A percentile compares a stretch with the other conserved stretches of the same genome.
phyloP scores from a whole-genome alignment of 2,329 filamentous ascomycete genomes.

The Amphichorda felina region DNA sequence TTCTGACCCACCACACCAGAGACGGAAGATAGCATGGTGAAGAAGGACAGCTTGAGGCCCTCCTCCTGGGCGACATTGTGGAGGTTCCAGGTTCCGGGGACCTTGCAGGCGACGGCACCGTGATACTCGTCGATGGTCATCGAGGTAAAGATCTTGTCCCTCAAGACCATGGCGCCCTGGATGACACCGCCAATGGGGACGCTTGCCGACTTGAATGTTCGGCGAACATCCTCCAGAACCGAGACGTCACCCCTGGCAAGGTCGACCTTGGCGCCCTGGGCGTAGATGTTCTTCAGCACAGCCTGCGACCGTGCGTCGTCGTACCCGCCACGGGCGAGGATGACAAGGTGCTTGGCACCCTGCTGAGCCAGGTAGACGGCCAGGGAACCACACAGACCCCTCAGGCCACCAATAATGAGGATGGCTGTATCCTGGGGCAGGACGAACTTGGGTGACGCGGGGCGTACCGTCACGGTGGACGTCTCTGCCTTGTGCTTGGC shows the following conservation, averaged over 20 bases:
- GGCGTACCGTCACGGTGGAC: constrained; percentile 6
- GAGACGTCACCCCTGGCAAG: constrained; percentile 11
- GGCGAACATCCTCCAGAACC: constrained; percentile 8
- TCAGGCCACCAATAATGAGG: constrained; percentile 10
- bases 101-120: constrained; percentile 11
- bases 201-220: no score
- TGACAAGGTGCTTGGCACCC: constrained; percentile 16
- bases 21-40: constrained; percentile 12
- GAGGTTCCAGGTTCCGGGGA: constrained; percentile 11
- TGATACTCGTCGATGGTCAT: no score
- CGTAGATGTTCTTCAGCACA: constrained; percentile 8
- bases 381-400: constrained; percentile 20
- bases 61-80: constrained; percentile 8
- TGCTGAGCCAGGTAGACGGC: constrained; percentile 16
- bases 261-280: constrained; percentile 8
- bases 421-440: constrained; percentile 7
- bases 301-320: constrained; percentile 11
- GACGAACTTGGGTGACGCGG: neutral
- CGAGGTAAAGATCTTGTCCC: no score
- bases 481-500: constrained; percentile 5
- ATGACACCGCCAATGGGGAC: no score
- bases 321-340: constrained; percentile 15
- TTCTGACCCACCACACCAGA: constrained; percentile 16
- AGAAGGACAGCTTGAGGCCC: constrained; percentile 15
- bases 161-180: no score